These are phyloP conservation scores for Cercospora sp. DNA, from an alignment of 2,329 filamentous ascomycete genomes.

Conservation along the genomic window DNA sequence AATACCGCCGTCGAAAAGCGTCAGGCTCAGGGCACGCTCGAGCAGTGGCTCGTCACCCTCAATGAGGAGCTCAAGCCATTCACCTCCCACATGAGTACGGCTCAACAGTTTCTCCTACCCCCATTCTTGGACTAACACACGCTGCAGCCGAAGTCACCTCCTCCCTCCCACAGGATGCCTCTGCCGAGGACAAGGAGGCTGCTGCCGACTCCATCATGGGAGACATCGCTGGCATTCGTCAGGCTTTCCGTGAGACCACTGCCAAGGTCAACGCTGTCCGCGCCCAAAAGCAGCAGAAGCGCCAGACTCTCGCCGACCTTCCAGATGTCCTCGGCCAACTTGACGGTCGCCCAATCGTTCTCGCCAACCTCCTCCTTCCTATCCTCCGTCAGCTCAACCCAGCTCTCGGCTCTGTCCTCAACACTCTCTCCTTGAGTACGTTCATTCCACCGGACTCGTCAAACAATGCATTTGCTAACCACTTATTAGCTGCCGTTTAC, in stretches of 20 bases:
- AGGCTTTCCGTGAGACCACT: constrained; percentile 23
- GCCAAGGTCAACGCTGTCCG: constrained; percentile 7
- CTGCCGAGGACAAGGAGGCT: constrained; percentile 9
- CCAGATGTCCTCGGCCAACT: constrained; percentile 17
- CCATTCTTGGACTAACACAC: neutral
- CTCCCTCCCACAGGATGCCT: neutral
- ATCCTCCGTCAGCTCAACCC: constrained; percentile 17
- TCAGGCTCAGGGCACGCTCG: constrained; percentile 1
- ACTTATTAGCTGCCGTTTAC: neutral
- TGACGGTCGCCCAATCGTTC: constrained; percentile 15
- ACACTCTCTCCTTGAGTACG: constrained; percentile 12
- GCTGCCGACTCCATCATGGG: constrained; percentile 9
- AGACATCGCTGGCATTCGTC: constrained; percentile 20
- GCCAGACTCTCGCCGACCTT: constrained; percentile 5
- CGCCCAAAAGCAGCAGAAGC: constrained; percentile 8
- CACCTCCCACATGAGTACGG: neutral
- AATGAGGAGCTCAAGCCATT: neutral
- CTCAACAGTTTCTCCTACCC: neutral
- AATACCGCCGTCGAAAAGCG: constrained; percentile 11
- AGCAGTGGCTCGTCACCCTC: neutral
- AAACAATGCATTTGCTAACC: neutral
- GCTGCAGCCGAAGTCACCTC: neutral
- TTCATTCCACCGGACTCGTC: neutral
- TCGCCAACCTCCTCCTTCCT: constrained; percentile 12
- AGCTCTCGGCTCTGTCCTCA: constrained; percentile 16